Evolutionary conservation across 768 basidiomycete species (phyloP).

Genomic region (Tricholoma bakamatsutake): DNA sequence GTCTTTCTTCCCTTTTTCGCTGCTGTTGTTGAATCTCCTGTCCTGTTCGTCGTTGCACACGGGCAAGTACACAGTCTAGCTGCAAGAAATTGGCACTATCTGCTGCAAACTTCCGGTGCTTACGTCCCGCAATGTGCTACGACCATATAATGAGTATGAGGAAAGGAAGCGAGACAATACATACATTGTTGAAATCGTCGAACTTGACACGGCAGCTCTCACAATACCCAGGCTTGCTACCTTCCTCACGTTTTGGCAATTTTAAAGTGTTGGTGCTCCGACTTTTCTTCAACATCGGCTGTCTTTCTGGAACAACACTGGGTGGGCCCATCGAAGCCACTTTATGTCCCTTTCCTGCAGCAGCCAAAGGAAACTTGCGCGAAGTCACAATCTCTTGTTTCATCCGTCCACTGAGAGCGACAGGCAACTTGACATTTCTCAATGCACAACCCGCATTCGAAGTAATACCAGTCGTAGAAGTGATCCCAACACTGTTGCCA

Average conservation of each 20-base stretch:
- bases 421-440: constrained; percentile 44
- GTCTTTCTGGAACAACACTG: constrained; percentile 46
- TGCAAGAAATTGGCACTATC: constrained; percentile 73
- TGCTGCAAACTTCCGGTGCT: constrained; percentile 77
- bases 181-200: constrained; percentile 76
- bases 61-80: constrained; percentile 69
- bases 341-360: constrained; percentile 19
- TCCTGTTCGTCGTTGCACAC: constrained; percentile 44
- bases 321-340: constrained; percentile 66
- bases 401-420: constrained; percentile 47
- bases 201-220: constrained; percentile 93
- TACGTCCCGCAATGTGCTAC: constrained; percentile 69
- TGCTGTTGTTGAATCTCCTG: constrained; percentile 26
- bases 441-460: constrained; percentile 49
- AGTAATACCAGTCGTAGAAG: constrained; percentile 86
- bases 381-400: constrained; percentile 66
- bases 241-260: constrained; percentile 77
- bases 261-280: constrained; percentile 75
- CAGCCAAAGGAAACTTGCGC: constrained; percentile 36
- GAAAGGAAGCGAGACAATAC: constrained; percentile 16
- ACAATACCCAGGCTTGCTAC: constrained; percentile 92
- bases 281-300: constrained; percentile 59
- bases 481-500: constrained; percentile 90
- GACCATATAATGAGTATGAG: constrained; percentile 3
- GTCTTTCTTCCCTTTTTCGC: constrained; percentile 14